phyloP scores from a whole-genome alignment of 2,329 filamentous ascomycete species.

The Penicillium sp. region DNA sequence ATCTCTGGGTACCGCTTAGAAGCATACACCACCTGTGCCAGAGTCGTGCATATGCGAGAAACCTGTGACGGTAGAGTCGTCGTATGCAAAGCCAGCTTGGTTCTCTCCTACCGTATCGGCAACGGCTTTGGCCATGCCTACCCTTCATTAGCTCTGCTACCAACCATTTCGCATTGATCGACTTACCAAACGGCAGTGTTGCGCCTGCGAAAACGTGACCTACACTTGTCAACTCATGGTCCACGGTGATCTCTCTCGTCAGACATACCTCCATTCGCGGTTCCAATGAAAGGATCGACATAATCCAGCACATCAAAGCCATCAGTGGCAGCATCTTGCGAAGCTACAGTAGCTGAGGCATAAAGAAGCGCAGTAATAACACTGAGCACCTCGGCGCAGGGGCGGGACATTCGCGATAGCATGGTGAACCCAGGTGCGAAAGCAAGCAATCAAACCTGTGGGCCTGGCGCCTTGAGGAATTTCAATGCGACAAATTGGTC shows the following conservation, averaged over 20 bases:
- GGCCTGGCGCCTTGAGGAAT: no score
- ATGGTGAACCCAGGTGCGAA: constrained; percentile 2
- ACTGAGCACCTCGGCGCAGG: neutral
- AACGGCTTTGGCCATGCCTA: constrained; percentile 57
- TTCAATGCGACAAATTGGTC: neutral
- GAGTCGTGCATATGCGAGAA: constrained; percentile 56
- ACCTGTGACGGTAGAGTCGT: constrained; percentile 51
- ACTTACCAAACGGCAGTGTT: constrained; percentile 52
- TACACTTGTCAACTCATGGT: constrained; percentile 1
- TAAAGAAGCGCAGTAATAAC: constrained; percentile 10
- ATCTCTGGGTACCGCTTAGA: neutral
- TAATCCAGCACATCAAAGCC: constrained; percentile 40
- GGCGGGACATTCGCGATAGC: constrained; percentile 1
- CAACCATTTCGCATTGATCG: neutral
- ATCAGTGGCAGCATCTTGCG: neutral
- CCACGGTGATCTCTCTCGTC: neutral
- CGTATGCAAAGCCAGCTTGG: constrained; percentile 57
- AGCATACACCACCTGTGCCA: constrained; percentile 50
- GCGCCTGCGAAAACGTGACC: constrained; percentile 61
- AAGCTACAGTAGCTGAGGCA: constrained; percentile 7
- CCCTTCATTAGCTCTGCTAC: neutral
- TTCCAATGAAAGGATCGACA: constrained; percentile 57
- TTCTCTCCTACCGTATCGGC: constrained; percentile 56
- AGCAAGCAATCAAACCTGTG: neutral
- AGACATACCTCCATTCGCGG: constrained; percentile 47